Percentiles rank a stretch among this genome's conserved stretches.
Conservation (phyloP, 1,284 basidiomycete species). For the Melampsora americana region DNA sequence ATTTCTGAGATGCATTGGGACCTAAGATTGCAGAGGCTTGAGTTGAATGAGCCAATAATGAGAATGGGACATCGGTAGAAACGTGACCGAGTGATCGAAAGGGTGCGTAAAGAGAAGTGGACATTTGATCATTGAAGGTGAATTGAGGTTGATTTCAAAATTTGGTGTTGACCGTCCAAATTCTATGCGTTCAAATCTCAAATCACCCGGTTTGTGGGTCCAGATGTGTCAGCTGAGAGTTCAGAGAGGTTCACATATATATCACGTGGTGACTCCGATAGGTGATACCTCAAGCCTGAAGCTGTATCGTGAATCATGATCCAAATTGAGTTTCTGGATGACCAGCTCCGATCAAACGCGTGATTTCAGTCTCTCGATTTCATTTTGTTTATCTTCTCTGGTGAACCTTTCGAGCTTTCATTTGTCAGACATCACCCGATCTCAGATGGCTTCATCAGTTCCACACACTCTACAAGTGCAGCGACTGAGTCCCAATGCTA, state of each 20-base stretch:
- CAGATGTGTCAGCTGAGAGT: no score
- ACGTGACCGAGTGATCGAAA: slow-evolving; percentile 91
- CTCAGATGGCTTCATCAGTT: slow-evolving; percentile 6
- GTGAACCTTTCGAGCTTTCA: background rate
- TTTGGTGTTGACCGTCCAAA: no score
- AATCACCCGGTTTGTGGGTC: no score
- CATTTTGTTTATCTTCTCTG: background rate
- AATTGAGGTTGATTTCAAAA: no score
- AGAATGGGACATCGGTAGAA: slow-evolving; percentile 86
- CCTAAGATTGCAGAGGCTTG: slow-evolving; percentile 68
- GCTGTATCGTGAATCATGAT: no score
- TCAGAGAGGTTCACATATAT: no score
- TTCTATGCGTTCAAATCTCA: no score
- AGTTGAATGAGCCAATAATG: slow-evolving; percentile 77
- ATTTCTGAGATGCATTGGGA: slow-evolving; percentile 56
- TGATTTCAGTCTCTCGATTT: background rate
- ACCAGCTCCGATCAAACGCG: background rate
- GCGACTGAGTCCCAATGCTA: slow-evolving; percentile 74
- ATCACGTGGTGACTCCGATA: no score
- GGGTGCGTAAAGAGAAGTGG: slow-evolving; percentile 71
- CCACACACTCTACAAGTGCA: slow-evolving; percentile 61
- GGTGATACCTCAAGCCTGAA: no score
- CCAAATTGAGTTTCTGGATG: no score
- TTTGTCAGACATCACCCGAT: background rate
- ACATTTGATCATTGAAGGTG: background rate